phyloP scores from a whole-genome alignment of 1,284 basidiomycete genomes.

The Sporisorium reilianum region DNA sequence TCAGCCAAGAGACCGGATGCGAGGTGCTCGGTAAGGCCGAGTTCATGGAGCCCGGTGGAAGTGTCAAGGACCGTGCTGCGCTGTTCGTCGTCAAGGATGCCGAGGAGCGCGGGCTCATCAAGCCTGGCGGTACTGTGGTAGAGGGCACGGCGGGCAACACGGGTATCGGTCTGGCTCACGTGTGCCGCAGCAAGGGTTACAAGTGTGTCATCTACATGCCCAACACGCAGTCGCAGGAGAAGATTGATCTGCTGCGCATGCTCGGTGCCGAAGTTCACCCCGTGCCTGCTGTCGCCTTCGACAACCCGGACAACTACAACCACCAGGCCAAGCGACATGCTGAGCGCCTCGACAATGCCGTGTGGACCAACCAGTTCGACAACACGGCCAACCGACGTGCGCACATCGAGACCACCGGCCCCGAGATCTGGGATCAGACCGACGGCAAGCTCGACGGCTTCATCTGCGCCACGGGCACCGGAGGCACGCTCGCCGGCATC shows the following conservation, averaged over 20 bases:
- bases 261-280: constrained; percentile 95
- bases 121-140: constrained; percentile 92
- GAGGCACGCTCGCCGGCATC: constrained; percentile 91
- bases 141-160: constrained; percentile 99
- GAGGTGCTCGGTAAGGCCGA: constrained; percentile 94
- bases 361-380: constrained; percentile 99
- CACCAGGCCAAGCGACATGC: constrained; percentile 95
- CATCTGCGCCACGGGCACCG: constrained; percentile 92
- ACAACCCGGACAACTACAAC: constrained; percentile 97
- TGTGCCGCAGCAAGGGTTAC: constrained; percentile 92
- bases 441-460: constrained; percentile 86
- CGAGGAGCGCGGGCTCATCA: constrained; percentile 81
- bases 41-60: constrained; percentile 98
- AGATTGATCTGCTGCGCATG: constrained; percentile 96
- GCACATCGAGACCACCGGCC: constrained; percentile 91
- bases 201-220: constrained; percentile 99
- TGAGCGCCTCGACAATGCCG: constrained; percentile 82
- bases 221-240: constrained; percentile 91
- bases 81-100: constrained; percentile 90
- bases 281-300: constrained; percentile 95
- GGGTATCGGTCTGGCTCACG: constrained; percentile 91
- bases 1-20: constrained; percentile 90
- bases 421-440: constrained; percentile 96
- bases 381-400: constrained; percentile 88
- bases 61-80: constrained; percentile 97